Evolutionary conservation across 2,329 filamentous ascomycete genomes (phyloP), one percentile per base, ranked within the genome.

Genomic region (Sordariomycetes sp.): DNA sequence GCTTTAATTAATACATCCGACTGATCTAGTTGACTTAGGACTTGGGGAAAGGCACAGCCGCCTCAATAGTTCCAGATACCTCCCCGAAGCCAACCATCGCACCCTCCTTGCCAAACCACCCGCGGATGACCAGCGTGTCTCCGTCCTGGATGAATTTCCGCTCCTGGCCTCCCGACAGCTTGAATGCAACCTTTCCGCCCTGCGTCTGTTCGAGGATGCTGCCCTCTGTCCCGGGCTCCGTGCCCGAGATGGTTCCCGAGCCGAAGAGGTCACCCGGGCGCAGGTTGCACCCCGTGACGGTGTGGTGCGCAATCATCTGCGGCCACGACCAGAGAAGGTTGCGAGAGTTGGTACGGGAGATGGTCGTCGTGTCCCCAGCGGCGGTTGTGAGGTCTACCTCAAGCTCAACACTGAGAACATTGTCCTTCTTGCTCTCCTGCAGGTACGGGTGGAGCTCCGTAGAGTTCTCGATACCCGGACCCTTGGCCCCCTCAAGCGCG

Each of bases 231-330:
- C 62, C 62, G 1, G 64, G 56, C 3, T 64, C 68, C 3, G 71
- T 67, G 3, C 75, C 75, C 62, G 74, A 76, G 53, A 66, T 65
- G 24, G 64, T 65, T 15, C 64, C 64, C 10, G 62, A 86, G 2
- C 86, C 87, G 5, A 90, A 70, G 51, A 90, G 68, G 65, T 91
- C 87, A 48, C 87, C 87, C 0, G 81, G 76, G 45, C 80, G 77
- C 72, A 90, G 76, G 1, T 81, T 80, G 69, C 87, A 90, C 6
- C 87, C 87, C 1, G 82, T 84, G 57, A 86, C 76, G 1, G 84
- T 83, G 67, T 90, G 87, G 67, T 90, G 87, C 1, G 87, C 79
- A 45, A 91, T 71, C 85, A 90, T 89, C 68, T 90, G 87, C 2
- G 85, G 77, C 69, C 89, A 90, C 0, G 85, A 89, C 75, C 81